A percentile compares a stretch with the other conserved stretches of the same genome.
Conservation (phyloP, 2,329 filamentous ascomycete species). For the Aspergillus brunneoviolaceus region DNA sequence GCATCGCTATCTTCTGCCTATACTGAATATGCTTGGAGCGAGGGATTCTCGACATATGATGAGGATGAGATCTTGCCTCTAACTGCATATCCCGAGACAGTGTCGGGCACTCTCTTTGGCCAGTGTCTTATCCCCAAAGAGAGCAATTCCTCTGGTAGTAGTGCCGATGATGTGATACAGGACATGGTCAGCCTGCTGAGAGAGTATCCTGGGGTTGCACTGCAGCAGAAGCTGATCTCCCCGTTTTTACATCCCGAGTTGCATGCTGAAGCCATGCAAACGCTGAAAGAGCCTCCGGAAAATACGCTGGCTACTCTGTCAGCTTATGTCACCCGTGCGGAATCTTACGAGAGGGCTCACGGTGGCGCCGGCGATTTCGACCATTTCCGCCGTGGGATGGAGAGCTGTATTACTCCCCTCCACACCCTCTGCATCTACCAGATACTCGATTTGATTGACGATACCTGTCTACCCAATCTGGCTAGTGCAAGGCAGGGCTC, state of each 20-base stretch:
- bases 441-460: conserved; percentile 17
- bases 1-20: background rate
- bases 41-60: background rate
- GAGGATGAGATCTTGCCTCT: background rate
- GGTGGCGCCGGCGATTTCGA: conserved; percentile 15
- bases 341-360: conserved; percentile 15
- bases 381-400: conserved; percentile 10
- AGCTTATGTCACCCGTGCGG: conserved; percentile 12
- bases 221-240: conserved; percentile 18
- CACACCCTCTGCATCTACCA: conserved; percentile 21
- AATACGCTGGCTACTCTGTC: conserved; percentile 15
- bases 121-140: conserved; percentile 8
- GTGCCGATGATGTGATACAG: conserved; percentile 7
- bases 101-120: conserved; percentile 7
- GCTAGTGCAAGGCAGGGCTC: background rate
- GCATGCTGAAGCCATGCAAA: conserved; percentile 15
- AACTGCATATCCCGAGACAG: background rate
- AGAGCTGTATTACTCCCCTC: conserved; percentile 17
- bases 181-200: conserved; percentile 13
- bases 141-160: background rate
- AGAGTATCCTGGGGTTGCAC: conserved; percentile 13
- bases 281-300: conserved; percentile 16
- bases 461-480: conserved; percentile 1
- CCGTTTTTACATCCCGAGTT: conserved; percentile 18
- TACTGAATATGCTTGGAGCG: background rate